phyloP scores from a whole-genome alignment of 306 rosid species.

The Quercus parvula region DNA sequence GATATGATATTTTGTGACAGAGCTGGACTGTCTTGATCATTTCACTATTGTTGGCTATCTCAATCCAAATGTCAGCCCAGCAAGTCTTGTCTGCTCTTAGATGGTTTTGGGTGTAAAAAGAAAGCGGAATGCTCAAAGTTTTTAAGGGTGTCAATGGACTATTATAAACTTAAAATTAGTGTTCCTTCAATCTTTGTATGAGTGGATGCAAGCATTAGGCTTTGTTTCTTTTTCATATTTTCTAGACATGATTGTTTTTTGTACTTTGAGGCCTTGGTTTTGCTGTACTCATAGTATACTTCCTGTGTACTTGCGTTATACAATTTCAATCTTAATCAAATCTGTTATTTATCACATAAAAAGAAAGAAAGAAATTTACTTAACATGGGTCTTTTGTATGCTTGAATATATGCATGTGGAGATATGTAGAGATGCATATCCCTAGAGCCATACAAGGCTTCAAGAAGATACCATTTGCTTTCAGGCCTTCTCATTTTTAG shows the following conservation, averaged over 20 bases:
- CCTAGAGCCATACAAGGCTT: background rate
- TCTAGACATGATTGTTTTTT: too few relatives aligned
- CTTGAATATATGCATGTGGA: background rate
- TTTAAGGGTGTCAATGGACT: too few relatives aligned
- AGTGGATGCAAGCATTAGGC: too few relatives aligned
- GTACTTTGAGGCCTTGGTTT: too few relatives aligned
- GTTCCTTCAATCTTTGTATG: too few relatives aligned
- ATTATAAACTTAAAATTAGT: too few relatives aligned
- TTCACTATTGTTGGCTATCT: background rate
- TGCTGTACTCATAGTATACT: too few relatives aligned
- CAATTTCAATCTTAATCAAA: too few relatives aligned
- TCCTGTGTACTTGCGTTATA: too few relatives aligned
- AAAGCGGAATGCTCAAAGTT: too few relatives aligned
- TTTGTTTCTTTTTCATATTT: too few relatives aligned
- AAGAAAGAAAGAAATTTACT: background rate
- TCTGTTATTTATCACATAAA: too few relatives aligned
- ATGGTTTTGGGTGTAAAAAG: background rate
- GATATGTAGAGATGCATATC: background rate
- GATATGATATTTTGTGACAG: background rate
- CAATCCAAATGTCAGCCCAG: background rate
- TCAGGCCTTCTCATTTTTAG: background rate
- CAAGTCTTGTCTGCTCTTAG: background rate
- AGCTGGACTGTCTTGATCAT: background rate
- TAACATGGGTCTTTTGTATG: background rate
- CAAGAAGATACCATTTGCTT: background rate